These are phyloP conservation scores for Stephania japonica DNA, from an alignment of 164 flowering plant genomes.

Conservation along the genomic window DNA sequence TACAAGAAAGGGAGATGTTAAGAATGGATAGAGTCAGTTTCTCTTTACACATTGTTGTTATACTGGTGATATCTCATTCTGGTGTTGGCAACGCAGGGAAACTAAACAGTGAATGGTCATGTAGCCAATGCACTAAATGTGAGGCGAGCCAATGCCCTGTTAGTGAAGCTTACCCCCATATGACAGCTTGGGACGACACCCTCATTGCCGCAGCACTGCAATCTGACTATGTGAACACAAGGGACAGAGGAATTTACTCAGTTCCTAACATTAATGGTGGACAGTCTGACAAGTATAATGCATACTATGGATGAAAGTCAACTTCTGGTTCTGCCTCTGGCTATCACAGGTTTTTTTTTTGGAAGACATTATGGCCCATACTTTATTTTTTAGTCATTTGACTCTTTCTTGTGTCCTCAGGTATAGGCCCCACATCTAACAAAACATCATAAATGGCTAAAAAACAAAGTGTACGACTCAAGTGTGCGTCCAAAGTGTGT, in stretches of 20 bases:
- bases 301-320: slow-evolving; percentile 60
- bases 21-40: slow-evolving; percentile 14
- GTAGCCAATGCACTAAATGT: slow-evolving; percentile 50
- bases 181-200: slow-evolving; percentile 52
- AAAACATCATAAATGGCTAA: no score
- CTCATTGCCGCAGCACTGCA: slow-evolving; percentile 56
- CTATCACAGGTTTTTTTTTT: slow-evolving; percentile 38
- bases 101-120: slow-evolving; percentile 32
- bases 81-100: slow-evolving; percentile 8
- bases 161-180: slow-evolving; percentile 56
- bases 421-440: no score
- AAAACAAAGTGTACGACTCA: no score
- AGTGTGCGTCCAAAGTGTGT: no score
- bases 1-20: background rate
- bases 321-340: slow-evolving; percentile 68
- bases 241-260: slow-evolving; percentile 49
- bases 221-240: slow-evolving; percentile 41
- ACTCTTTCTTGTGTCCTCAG: no score
- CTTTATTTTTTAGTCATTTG: no score
- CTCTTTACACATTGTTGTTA: slow-evolving; percentile 10
- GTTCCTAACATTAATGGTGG: slow-evolving; percentile 51
- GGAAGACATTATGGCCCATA: background rate
- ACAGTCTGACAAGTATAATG: slow-evolving; percentile 26
- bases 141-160: slow-evolving; percentile 37
- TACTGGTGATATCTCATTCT: slow-evolving; percentile 6